These are phyloP conservation scores for Wilcoxina mikolae DNA, from an alignment of 495 filamentous ascomycete species.

Conservation along the genomic window DNA sequence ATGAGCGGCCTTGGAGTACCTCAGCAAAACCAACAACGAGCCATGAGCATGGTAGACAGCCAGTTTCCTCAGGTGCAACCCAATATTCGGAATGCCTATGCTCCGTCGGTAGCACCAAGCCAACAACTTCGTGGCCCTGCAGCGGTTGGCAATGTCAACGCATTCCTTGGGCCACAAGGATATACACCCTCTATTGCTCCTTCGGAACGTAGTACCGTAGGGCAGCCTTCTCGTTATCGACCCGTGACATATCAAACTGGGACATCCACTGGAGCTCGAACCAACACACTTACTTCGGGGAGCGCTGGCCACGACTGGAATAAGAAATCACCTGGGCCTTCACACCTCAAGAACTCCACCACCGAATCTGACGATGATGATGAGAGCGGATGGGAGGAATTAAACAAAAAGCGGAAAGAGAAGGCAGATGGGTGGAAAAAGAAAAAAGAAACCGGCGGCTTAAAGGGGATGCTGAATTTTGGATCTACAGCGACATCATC, in stretches of 20 bases:
- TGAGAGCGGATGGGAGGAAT: slow-evolving; percentile 25
- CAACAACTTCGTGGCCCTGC: slow-evolving; percentile 24
- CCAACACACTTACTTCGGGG: slow-evolving; percentile 40
- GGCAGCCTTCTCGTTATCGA: slow-evolving; percentile 78
- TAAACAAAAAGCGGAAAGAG: slow-evolving; percentile 25
- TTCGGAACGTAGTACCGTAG: slow-evolving; percentile 85
- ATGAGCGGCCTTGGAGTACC: slow-evolving; percentile 20
- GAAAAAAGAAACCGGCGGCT: slow-evolving; percentile 22
- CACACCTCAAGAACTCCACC: slow-evolving; percentile 18
- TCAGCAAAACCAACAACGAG: slow-evolving; percentile 29
- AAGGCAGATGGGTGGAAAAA: slow-evolving; percentile 28
- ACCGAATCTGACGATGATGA: slow-evolving; percentile 25
- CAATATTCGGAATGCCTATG: slow-evolving; percentile 36
- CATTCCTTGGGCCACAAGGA: slow-evolving; percentile 27
- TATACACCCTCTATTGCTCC: slow-evolving; percentile 74
- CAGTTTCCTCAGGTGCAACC: slow-evolving; percentile 36
- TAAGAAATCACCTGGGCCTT: slow-evolving; percentile 30
- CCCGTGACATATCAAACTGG: slow-evolving; percentile 54
- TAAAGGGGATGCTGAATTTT: slow-evolving; percentile 27
- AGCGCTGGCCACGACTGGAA: slow-evolving; percentile 35
- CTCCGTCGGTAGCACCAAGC: slow-evolving; percentile 35
- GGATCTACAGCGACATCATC: slow-evolving; percentile 11
- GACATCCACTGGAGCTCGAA: slow-evolving; percentile 31
- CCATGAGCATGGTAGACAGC: slow-evolving; percentile 65
- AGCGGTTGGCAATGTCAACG: slow-evolving; percentile 25